These are phyloP conservation scores for Zarea fungicola DNA, from an alignment of 2,329 filamentous ascomycete species.

Conservation along the genomic window DNA sequence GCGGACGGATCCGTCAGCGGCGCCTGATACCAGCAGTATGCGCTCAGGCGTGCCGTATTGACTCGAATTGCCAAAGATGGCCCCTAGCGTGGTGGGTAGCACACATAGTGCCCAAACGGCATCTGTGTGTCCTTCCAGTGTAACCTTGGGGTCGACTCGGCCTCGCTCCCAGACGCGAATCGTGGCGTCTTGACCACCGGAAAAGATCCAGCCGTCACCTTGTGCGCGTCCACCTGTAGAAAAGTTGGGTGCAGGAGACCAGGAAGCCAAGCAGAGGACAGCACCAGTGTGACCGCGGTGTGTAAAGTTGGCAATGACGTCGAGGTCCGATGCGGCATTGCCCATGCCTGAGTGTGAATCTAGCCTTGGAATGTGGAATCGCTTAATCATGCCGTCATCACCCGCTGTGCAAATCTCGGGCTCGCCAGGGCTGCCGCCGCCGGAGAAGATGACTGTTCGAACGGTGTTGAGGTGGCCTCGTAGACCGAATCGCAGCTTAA, in stretches of 20 bases:
- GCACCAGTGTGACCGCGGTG: slow-evolving; percentile 90
- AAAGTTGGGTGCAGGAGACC: slow-evolving; percentile 82
- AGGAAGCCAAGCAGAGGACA: slow-evolving; percentile 81
- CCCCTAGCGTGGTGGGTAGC: slow-evolving; percentile 73
- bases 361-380: slow-evolving; percentile 90
- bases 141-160: slow-evolving; percentile 90
- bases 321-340: slow-evolving; percentile 68
- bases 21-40: slow-evolving; percentile 84
- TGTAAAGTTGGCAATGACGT: slow-evolving; percentile 90
- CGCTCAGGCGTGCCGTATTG: slow-evolving; percentile 77
- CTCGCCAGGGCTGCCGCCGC: slow-evolving; percentile 89
- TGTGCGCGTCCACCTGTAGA: slow-evolving; percentile 80
- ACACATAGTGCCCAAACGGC: slow-evolving; percentile 95
- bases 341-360: slow-evolving; percentile 45
- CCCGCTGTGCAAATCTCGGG: slow-evolving; percentile 95
- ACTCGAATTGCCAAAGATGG: slow-evolving; percentile 71
- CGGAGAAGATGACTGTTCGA: slow-evolving; percentile 91
- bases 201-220: slow-evolving; percentile 98
- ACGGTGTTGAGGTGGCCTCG: slow-evolving; percentile 92
- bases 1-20: slow-evolving; percentile 84
- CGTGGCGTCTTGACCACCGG: slow-evolving; percentile 88
- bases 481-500: slow-evolving; percentile 89
- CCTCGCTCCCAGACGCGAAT: slow-evolving; percentile 95
- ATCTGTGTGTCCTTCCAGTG: slow-evolving; percentile 89
- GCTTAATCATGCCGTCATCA: slow-evolving; percentile 92